A percentile compares a stretch with the other conserved stretches of the same genome.
These are phyloP conservation scores for Penicillium coprophilum DNA, from an alignment of 495 filamentous ascomycete species.

Conservation along the genomic window DNA sequence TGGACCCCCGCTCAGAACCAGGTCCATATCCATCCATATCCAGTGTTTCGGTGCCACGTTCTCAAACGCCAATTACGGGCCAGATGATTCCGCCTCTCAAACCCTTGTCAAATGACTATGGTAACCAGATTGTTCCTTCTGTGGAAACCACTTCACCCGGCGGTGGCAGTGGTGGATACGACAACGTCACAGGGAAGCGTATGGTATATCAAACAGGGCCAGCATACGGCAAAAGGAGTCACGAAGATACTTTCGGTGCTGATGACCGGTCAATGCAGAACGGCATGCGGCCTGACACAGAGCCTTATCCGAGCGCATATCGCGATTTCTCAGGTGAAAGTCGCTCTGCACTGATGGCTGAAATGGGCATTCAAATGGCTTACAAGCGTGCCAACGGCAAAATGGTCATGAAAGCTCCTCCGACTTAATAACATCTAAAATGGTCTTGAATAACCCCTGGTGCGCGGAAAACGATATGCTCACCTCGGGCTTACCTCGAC, in stretches of 20 bases:
- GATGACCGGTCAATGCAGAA: slow-evolving; percentile 49
- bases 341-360: slow-evolving; percentile 32
- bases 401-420: slow-evolving; percentile 37
- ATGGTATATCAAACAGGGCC: slow-evolving; percentile 37
- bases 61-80: slow-evolving; percentile 29
- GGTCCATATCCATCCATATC: slow-evolving; percentile 26
- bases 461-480: background rate
- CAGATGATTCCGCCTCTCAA: slow-evolving; percentile 31
- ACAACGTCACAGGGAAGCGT: slow-evolving; percentile 29
- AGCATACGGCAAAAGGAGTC: slow-evolving; percentile 35
- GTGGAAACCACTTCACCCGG: slow-evolving; percentile 28
- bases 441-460: background rate
- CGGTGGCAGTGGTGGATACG: slow-evolving; percentile 23
- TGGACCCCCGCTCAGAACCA: slow-evolving; percentile 29
- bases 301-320: slow-evolving; percentile 27
- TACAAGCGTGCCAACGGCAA: slow-evolving; percentile 53
- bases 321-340: slow-evolving; percentile 34
- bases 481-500: background rate
- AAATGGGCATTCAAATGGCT: slow-evolving; percentile 43
- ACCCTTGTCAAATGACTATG: slow-evolving; percentile 25
- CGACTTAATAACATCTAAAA: slow-evolving; percentile 18
- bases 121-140: slow-evolving; percentile 23
- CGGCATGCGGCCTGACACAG: slow-evolving; percentile 51
- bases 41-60: slow-evolving; percentile 21
- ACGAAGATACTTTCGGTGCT: slow-evolving; percentile 45